Evolutionary conservation across 2,329 filamentous ascomycete genomes (phyloP), one percentile per base, ranked within the genome.

Genomic region (Dothistroma pini): DNA sequence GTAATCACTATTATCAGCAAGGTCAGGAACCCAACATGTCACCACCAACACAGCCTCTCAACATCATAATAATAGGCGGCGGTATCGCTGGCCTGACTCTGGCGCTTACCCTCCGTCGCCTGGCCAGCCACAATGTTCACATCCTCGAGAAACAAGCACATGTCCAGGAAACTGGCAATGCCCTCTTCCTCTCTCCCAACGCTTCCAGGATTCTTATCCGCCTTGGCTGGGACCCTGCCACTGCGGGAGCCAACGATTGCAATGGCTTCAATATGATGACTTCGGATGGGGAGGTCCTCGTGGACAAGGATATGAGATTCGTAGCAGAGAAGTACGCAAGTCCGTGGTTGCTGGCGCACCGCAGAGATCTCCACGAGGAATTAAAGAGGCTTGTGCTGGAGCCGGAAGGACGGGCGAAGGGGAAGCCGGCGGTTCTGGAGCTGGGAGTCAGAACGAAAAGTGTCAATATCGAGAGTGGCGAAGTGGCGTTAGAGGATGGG

Each of bases 131-230:
- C 62, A 61, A 74, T 11, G 80, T 84, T 31, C 65, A 74, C 52
- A 59, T 86, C 0, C 83, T 79, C 55, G 84, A 87, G 63, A 80
- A 84, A 68, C 86, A 84, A 0, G 74, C 75, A 1, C 80, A 86
- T 35, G 44, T 57, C 21, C 51, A 56, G 21, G 85, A 87, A 71
- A 75, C 78, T 0, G 85, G 85, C 0, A 85, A 86, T 3, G 86
- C 85, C 0, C 79, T 88, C 16, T 84, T 87, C 66, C 69, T 88
- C 2, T 80, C 82, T 0, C 84, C 86, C 0, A 89, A 89, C 66
- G 76, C 80, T 1, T 85, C 86, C 68, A 81, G 83, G 0, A 72
- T 87, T 3, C 74, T 88, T 3, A 71, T 73, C 9, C 73, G 78
- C 32, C 41, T 61, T 1, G 59, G 62, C 29, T 61, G 52, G 56